Conservation (phyloP, 306 rosid species). For the Crotalaria pallida region DNA sequence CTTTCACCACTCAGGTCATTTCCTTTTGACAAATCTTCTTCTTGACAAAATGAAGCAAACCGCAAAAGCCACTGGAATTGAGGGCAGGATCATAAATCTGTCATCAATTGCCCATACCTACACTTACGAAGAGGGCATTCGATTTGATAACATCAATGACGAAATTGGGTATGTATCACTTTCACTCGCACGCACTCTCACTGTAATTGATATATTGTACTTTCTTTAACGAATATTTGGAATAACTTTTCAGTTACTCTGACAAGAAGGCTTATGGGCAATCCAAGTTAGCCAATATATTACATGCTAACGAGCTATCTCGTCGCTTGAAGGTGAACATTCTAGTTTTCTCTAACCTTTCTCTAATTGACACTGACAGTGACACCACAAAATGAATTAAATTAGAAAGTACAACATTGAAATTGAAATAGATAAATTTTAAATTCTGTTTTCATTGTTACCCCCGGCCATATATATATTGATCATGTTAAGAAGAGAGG, state of each 20-base stretch:
- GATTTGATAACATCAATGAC: slow-evolving; percentile 63
- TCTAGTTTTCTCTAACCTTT: background rate
- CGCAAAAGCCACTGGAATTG: slow-evolving; percentile 61
- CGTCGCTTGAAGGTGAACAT: slow-evolving; percentile 62
- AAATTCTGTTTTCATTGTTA: background rate
- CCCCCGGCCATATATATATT: background rate
- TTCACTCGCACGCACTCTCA: background rate
- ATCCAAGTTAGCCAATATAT: slow-evolving; percentile 79
- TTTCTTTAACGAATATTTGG: background rate
- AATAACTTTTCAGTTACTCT: slow-evolving; percentile 47
- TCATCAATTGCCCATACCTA: slow-evolving; percentile 81
- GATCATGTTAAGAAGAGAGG: background rate
- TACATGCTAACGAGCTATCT: slow-evolving; percentile 75
- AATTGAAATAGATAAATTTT: background rate
- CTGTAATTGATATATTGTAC: no score
- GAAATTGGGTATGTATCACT: slow-evolving; percentile 34
- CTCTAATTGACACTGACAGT: background rate
- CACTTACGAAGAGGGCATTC: slow-evolving; percentile 55
- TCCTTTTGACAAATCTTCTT: slow-evolving; percentile 66
- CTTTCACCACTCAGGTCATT: slow-evolving; percentile 57
- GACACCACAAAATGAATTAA: background rate
- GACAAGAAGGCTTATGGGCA: slow-evolving; percentile 92
- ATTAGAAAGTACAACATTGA: background rate
- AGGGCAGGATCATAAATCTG: slow-evolving; percentile 84
- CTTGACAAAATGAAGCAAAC: slow-evolving; percentile 80